phyloP scores from a whole-genome alignment of 768 basidiomycete genomes.

The Lyophyllum atratum region DNA sequence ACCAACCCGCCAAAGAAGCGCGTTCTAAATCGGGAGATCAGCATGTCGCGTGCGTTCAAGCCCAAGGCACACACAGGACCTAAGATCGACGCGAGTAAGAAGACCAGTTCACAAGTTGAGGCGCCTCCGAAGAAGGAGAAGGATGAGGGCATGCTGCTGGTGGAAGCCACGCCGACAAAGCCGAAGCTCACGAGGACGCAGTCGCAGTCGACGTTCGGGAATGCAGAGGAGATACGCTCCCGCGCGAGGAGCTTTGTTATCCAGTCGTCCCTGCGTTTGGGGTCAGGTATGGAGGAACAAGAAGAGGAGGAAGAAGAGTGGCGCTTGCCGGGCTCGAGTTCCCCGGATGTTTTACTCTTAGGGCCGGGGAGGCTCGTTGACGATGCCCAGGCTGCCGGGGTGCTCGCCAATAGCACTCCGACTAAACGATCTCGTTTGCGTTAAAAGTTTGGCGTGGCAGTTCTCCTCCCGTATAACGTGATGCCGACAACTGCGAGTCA shows the following conservation, averaged over 20 bases:
- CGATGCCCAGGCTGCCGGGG: background rate
- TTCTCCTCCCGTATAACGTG: too few species aligned
- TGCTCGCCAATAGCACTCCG: slow-evolving; percentile 10
- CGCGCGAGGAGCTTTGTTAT: slow-evolving; percentile 5
- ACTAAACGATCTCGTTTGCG: slow-evolving; percentile 14
- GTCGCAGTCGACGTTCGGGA: slow-evolving; percentile 14
- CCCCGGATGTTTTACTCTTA: slow-evolving; percentile 43
- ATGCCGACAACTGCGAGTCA: too few species aligned
- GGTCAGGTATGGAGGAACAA: slow-evolving; percentile 15
- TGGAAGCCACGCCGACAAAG: slow-evolving; percentile 55
- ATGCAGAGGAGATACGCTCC: slow-evolving; percentile 1
- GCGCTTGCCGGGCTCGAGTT: slow-evolving; percentile 44
- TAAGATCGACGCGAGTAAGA: slow-evolving; percentile 5
- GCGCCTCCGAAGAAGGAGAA: slow-evolving; percentile 4
- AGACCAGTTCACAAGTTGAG: background rate
- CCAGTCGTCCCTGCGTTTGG: background rate
- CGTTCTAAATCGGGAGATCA: slow-evolving; percentile 68
- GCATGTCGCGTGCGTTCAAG: slow-evolving; percentile 76
- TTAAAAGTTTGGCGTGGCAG: background rate
- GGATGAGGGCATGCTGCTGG: slow-evolving; percentile 45
- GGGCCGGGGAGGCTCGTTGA: slow-evolving; percentile 4
- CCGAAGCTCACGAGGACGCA: slow-evolving; percentile 11
- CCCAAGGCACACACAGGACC: slow-evolving; percentile 30
- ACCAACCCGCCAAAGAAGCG: slow-evolving; percentile 46
- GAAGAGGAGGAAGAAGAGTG: slow-evolving; percentile 41